These are phyloP conservation scores for Teunomyces cretensis DNA, from an alignment of 805 yeast species.

Conservation along the genomic window DNA sequence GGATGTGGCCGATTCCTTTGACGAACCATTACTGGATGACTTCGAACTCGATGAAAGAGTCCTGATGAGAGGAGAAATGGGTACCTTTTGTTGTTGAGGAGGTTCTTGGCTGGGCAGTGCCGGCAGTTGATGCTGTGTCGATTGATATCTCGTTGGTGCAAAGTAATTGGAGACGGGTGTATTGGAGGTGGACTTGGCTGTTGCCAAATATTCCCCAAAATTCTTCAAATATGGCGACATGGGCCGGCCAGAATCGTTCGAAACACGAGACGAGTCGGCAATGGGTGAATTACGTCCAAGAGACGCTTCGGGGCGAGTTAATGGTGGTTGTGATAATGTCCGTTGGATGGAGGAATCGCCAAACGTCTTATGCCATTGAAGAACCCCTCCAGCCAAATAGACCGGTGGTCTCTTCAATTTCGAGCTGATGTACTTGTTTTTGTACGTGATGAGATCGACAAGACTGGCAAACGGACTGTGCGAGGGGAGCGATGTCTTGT, in stretches of 20 bases:
- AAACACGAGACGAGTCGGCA: background rate
- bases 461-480: conserved; percentile 59
- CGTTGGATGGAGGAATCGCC: conserved; percentile 22
- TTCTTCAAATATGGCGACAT: conserved; percentile 27
- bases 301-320: conserved; percentile 1
- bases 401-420: conserved; percentile 31
- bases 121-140: background rate
- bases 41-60: background rate
- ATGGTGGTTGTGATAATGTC: background rate
- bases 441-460: conserved; percentile 32
- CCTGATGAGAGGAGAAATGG: background rate
- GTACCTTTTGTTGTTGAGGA: background rate
- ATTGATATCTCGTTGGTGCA: conserved; percentile 6
- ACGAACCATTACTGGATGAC: background rate
- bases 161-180: conserved; percentile 17
- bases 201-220: conserved; percentile 27
- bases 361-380: conserved; percentile 28
- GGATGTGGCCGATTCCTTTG: background rate
- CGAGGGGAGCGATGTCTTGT: conserved; percentile 39
- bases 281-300: background rate
- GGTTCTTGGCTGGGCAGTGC: background rate
- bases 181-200: conserved; percentile 20
- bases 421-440: conserved; percentile 34
- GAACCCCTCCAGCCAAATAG: conserved; percentile 38
- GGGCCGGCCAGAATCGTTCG: conserved; percentile 5